Evolutionary conservation across 768 basidiomycete genomes (phyloP), one percentile per base, ranked within the genome.

Genomic region (Pulveroboletus ravenelii): DNA sequence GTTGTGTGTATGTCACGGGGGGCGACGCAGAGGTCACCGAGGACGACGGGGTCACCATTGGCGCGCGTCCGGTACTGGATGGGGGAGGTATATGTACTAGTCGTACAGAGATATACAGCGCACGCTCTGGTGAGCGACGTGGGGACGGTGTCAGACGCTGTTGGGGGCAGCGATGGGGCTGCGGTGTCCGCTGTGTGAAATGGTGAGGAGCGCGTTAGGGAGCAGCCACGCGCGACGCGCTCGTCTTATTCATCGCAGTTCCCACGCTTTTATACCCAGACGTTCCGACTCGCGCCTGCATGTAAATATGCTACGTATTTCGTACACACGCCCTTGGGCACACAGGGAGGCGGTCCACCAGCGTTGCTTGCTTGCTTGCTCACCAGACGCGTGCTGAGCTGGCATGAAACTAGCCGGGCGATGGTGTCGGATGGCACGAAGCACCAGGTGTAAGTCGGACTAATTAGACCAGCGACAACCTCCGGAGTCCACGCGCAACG

Each of bases 1-100:
- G 77, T 51, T 76, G 75, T 51, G 81, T 72, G 73, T 79, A 86
- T 64, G 78, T 69, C 66, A 83, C 74, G 56, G 84, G 83, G 23
- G 89, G 89, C 44, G 89, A 91, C 62, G 85, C 82, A 51, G 88
- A 89, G 65, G 89, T 90, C 61, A 85, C 78, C 55, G 87, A 87
- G 60, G 87, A 89, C 54, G 85, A 81, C 50, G 89, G 85, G 35
- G 87, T 84, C 62, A 86, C 82, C 88, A 89, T 90, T 60, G 62
- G 55, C 53, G 66, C 66, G 66, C 68, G 68, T 61, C 67, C 29
- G 49, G 10, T 40, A 44, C 7, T 47, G 47, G 20, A 20, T 37
- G 10, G n/a, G 10, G n/a, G 10, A 25, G 45, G 57, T 32, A 47
- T 56, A 59, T 58, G 54, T 55, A 55, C 61, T 56, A 40, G 20